These are phyloP conservation scores for Paraphaeosphaeria sporulosa DNA, from an alignment of 2,329 filamentous ascomycete genomes.

Conservation along the genomic window DNA sequence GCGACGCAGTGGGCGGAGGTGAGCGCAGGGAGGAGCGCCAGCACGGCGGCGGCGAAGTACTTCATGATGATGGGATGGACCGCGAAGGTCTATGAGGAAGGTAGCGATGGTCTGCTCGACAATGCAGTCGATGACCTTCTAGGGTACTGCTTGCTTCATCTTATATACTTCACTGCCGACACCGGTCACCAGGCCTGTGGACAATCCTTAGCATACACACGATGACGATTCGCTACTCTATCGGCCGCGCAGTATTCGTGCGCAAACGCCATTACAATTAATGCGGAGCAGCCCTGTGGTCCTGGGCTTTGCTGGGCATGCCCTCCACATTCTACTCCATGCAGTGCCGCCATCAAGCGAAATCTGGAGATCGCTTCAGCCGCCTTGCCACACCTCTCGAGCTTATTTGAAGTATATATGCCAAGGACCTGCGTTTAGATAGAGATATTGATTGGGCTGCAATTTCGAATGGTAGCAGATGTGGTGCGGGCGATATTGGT, in stretches of 20 bases:
- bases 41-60: conserved; percentile 31
- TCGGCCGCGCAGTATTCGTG: conserved; percentile 24
- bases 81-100: background rate
- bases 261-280: conserved; percentile 24
- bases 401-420: conserved; percentile 15
- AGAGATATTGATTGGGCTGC: conserved; percentile 21
- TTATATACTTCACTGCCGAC: conserved; percentile 23
- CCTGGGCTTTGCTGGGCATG: conserved; percentile 23
- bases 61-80: conserved; percentile 34
- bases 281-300: conserved; percentile 27
- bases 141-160: background rate
- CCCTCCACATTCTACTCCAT: conserved; percentile 26
- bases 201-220: conserved; percentile 17
- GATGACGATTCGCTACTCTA: conserved; percentile 28
- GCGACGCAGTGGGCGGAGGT: conserved; percentile 54
- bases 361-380: conserved; percentile 23
- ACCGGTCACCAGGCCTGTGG: conserved; percentile 17
- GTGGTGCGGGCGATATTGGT: conserved; percentile 14
- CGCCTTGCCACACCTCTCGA: conserved; percentile 18
- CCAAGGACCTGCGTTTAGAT: conserved; percentile 19
- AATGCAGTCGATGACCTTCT: background rate
- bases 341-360: conserved; percentile 17
- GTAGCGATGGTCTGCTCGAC: conserved; percentile 17
- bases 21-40: conserved; percentile 41
- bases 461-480: conserved; percentile 12